These are phyloP conservation scores for Epicoccum nigrum DNA, from an alignment of 2,329 filamentous ascomycete genomes.

Conservation along the genomic window DNA sequence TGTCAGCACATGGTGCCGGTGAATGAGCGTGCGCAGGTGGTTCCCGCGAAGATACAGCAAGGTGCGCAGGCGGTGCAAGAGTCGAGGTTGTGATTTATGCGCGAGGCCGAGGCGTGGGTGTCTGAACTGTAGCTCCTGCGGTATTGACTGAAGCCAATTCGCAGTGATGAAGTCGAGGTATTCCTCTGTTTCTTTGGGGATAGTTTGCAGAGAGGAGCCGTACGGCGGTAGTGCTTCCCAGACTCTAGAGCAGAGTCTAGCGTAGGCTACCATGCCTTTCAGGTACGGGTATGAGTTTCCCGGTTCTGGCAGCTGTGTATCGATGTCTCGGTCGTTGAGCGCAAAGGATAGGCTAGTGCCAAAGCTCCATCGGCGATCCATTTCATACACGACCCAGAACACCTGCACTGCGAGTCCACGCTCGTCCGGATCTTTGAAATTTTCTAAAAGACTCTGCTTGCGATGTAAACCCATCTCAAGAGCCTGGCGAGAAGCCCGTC, in stretches of 20 bases:
- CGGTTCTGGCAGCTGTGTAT: constrained; percentile 28
- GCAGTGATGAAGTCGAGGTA: constrained; percentile 29
- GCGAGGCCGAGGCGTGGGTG: constrained; percentile 22
- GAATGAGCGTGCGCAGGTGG: constrained; percentile 25
- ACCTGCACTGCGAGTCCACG: constrained; percentile 24
- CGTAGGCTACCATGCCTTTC: constrained; percentile 27
- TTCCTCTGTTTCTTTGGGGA: constrained; percentile 30
- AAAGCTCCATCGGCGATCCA: constrained; percentile 32
- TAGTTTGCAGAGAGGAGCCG: constrained; percentile 22
- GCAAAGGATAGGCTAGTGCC: constrained; percentile 30
- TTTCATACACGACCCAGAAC: constrained; percentile 29
- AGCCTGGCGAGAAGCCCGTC: constrained; percentile 24
- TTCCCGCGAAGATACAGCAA: constrained; percentile 28
- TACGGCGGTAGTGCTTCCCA: constrained; percentile 31
- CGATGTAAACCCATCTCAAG: constrained; percentile 31
- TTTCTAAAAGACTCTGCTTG: constrained; percentile 25
- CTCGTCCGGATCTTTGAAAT: constrained; percentile 21
- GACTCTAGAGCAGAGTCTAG: constrained; percentile 26
- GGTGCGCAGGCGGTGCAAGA: constrained; percentile 23
- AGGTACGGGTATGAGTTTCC: constrained; percentile 24
- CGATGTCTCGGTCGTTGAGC: constrained; percentile 27
- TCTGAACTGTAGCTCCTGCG: constrained; percentile 24
- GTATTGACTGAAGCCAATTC: constrained; percentile 26
- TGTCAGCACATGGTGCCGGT: constrained; percentile 29
- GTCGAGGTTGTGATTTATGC: constrained; percentile 18